phyloP scores from a whole-genome alignment of 108 stramenopile species.

The Skeletonema marinoi region DNA sequence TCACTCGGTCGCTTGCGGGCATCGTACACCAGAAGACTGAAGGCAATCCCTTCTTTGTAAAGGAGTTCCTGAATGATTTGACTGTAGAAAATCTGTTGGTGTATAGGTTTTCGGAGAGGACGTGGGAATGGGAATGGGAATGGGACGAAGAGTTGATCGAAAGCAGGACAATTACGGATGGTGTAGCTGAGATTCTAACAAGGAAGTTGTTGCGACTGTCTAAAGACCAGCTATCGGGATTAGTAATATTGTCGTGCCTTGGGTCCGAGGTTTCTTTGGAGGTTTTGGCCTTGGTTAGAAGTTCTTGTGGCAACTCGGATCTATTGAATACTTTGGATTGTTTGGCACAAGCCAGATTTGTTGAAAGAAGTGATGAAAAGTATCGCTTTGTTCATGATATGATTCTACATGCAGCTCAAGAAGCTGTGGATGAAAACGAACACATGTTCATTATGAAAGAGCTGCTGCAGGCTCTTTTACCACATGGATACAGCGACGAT shows the following conservation, averaged over 20 bases:
- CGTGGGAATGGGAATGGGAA: slow-evolving; percentile 31
- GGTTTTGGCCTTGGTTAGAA: slow-evolving; percentile 17
- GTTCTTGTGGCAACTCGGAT: slow-evolving; percentile 23
- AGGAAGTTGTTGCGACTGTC: slow-evolving; percentile 23
- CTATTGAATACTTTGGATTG: slow-evolving; percentile 10
- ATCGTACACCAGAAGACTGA: slow-evolving; percentile 41
- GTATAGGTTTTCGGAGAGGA: slow-evolving; percentile 25
- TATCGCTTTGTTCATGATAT: slow-evolving; percentile 36
- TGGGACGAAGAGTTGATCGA: slow-evolving; percentile 52
- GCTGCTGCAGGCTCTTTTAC: not conserved
- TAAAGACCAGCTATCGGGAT: slow-evolving; percentile 7
- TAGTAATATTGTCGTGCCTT: slow-evolving; percentile 29
- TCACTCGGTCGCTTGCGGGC: slow-evolving; percentile 17
- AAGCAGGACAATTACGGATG: not conserved
- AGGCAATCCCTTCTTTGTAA: slow-evolving; percentile 52
- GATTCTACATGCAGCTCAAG: slow-evolving; percentile 2
- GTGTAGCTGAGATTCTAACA: slow-evolving; percentile 21
- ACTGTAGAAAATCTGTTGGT: slow-evolving; percentile 22
- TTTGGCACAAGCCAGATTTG: slow-evolving; percentile 5
- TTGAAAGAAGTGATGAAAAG: slow-evolving; percentile 10
- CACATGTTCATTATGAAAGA: not conserved
- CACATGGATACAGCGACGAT: not conserved
- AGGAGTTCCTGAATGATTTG: slow-evolving; percentile 32
- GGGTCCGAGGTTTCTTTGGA: slow-evolving; percentile 20
- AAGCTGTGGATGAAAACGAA: not conserved